Evolutionary conservation across 306 rosid species (phyloP).

Genomic region (Luffa acutangula): DNA sequence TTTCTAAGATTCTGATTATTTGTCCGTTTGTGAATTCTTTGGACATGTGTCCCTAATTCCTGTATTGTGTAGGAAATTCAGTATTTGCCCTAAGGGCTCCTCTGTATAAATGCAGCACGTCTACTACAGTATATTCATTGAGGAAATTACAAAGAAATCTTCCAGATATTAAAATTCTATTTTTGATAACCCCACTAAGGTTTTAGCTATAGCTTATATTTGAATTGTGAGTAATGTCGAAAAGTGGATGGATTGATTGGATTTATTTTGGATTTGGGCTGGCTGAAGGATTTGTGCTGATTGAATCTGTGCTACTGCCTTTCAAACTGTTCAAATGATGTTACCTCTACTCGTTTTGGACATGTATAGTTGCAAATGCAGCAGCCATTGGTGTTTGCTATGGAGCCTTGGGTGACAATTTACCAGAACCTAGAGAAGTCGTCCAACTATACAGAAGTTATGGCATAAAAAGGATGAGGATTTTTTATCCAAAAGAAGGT

Average conservation of each 20-base stretch:
- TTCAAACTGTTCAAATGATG: not conserved
- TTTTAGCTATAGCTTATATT: too few species aligned
- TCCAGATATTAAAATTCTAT: too few species aligned
- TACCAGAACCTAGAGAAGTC: slow-evolving; percentile 29
- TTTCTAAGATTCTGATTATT: too few species aligned
- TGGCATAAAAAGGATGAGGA: slow-evolving; percentile 23
- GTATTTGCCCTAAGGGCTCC: too few species aligned
- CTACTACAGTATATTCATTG: too few species aligned
- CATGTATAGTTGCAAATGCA: slow-evolving; percentile 16
- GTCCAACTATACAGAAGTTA: slow-evolving; percentile 20
- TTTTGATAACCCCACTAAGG: too few species aligned
- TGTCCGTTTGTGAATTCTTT: too few species aligned
- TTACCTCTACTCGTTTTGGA: not conserved
- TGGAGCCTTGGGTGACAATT: slow-evolving; percentile 12
- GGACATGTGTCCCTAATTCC: too few species aligned
- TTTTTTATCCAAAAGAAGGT: slow-evolving; percentile 25
- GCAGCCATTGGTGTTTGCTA: slow-evolving; percentile 31
- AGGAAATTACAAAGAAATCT: too few species aligned
- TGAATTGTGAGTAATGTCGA: not conserved
- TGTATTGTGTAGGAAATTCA: too few species aligned
- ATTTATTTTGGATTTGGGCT: too few species aligned
- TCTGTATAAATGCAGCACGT: too few species aligned
- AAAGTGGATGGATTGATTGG: not conserved
- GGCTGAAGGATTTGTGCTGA: not conserved
- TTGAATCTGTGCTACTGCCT: not conserved